phyloP scores from a whole-genome alignment of 2,329 filamentous ascomycete species.

The Calonectria pteridis region DNA sequence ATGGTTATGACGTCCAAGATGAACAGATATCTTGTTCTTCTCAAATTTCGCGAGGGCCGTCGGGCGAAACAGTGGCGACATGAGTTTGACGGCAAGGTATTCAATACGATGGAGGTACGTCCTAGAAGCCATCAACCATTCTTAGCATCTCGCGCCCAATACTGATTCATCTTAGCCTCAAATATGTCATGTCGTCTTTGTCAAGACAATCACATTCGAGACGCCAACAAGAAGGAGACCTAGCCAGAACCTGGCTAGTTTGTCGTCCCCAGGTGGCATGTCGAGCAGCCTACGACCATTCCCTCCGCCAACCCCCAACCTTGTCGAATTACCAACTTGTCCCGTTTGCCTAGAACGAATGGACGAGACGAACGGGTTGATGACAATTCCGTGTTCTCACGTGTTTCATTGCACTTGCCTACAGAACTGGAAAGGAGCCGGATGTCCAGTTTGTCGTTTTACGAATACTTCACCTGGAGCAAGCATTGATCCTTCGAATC shows the following conservation, averaged over 20 bases:
- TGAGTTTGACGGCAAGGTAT: slow-evolving; percentile 92
- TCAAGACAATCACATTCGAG: slow-evolving; percentile 91
- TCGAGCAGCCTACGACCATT: slow-evolving; percentile 68
- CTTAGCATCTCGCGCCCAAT: background rate
- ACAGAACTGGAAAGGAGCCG: slow-evolving; percentile 94
- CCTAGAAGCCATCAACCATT: too few relatives aligned
- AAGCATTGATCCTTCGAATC: slow-evolving; percentile 62
- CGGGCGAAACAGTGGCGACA: slow-evolving; percentile 84
- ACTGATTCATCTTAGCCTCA: slow-evolving; percentile 72
- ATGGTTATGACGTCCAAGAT: slow-evolving; percentile 91
- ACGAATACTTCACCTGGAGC: slow-evolving; percentile 66
- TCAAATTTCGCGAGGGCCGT: slow-evolving; percentile 87
- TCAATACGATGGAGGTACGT: slow-evolving; percentile 87
- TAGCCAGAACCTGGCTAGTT: slow-evolving; percentile 71
- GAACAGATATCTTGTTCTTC: slow-evolving; percentile 93
- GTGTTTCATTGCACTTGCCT: slow-evolving; percentile 98
- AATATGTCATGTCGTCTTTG: slow-evolving; percentile 94
- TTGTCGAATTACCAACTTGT: slow-evolving; percentile 94
- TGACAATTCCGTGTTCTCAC: slow-evolving; percentile 97
- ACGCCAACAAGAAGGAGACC: slow-evolving; percentile 63
- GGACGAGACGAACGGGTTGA: slow-evolving; percentile 95
- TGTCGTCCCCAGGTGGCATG: slow-evolving; percentile 57
- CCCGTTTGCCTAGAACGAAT: slow-evolving; percentile 97
- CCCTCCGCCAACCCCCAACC: slow-evolving; percentile 79
- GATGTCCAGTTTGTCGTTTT: slow-evolving; percentile 95